Evolutionary conservation across 2,329 filamentous ascomycete species (phyloP).

Genomic region (Aspergillus ochraceus): DNA sequence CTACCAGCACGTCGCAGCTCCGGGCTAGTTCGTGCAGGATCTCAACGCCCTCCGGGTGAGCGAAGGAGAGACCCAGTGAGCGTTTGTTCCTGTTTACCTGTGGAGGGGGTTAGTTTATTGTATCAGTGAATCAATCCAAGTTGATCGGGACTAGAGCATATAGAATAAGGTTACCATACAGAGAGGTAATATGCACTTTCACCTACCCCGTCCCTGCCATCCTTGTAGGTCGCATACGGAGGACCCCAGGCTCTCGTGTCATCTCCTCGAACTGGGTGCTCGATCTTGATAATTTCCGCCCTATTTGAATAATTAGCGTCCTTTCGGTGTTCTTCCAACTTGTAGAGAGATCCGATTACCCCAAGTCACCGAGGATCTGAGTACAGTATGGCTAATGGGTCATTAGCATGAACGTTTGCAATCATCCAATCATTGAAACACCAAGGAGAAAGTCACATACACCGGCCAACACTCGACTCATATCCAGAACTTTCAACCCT

Average conservation of each 20-base stretch:
- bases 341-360: background rate
- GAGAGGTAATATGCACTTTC: conserved; percentile 94
- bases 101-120: background rate
- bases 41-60: conserved; percentile 75
- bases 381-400: background rate
- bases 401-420: background rate
- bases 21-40: conserved; percentile 82
- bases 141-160: background rate
- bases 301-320: conserved; percentile 46
- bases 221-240: conserved; percentile 78
- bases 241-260: conserved; percentile 97
- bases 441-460: background rate
- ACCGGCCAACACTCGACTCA: conserved; percentile 11
- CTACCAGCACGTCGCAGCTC: conserved; percentile 87
- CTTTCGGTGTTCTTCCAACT: no score
- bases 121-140: conserved; percentile 6
- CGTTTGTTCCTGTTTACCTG: conserved; percentile 97
- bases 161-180: conserved; percentile 50
- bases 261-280: conserved; percentile 87
- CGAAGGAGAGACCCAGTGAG: conserved; percentile 87
- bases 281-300: conserved; percentile 95
- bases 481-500: conserved; percentile 12
- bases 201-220: conserved; percentile 62
- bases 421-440: no score
- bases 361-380: conserved; percentile 1